These are phyloP conservation scores for Diaporthe destruens DNA, from an alignment of 2,329 filamentous ascomycete species.

Conservation along the genomic window DNA sequence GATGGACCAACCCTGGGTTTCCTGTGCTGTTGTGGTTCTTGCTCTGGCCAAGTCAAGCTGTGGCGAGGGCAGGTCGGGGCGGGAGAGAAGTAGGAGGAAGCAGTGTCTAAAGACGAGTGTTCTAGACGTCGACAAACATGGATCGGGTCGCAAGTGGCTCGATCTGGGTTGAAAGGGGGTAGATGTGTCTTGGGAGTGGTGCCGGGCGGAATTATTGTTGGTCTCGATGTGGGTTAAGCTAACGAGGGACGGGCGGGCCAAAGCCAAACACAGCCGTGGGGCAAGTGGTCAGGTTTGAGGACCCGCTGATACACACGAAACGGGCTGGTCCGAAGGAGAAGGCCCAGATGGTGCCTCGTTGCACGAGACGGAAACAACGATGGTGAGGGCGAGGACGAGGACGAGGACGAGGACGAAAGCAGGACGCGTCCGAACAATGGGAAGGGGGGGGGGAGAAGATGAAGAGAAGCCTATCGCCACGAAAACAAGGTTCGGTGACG, in stretches of 20 bases:
- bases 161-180: slow-evolving; percentile 21
- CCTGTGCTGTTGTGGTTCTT: slow-evolving; percentile 32
- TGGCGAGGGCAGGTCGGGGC: slow-evolving; percentile 20
- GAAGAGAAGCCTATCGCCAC: slow-evolving; percentile 31
- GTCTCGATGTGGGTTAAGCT: slow-evolving; percentile 31
- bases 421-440: slow-evolving; percentile 18
- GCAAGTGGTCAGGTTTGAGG: slow-evolving; percentile 33
- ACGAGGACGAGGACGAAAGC: slow-evolving; percentile 24
- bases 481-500: slow-evolving; percentile 22
- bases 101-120: slow-evolving; percentile 3
- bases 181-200: slow-evolving; percentile 8
- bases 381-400: slow-evolving; percentile 12
- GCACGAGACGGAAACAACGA: slow-evolving; percentile 15
- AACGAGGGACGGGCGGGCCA: slow-evolving; percentile 36
- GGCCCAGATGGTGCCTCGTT: slow-evolving; percentile 22
- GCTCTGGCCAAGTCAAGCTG: slow-evolving; percentile 26
- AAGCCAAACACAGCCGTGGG: slow-evolving; percentile 32
- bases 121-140: slow-evolving; percentile 32
- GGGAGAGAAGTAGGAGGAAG: neutral
- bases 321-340: slow-evolving; percentile 29
- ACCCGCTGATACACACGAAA: slow-evolving; percentile 37
- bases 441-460: neutral
- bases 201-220: neutral
- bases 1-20: slow-evolving; percentile 39
- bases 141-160: slow-evolving; percentile 20